Conservation (phyloP, 176 grass and related monocot genomes). For the Carex littledalei region DNA sequence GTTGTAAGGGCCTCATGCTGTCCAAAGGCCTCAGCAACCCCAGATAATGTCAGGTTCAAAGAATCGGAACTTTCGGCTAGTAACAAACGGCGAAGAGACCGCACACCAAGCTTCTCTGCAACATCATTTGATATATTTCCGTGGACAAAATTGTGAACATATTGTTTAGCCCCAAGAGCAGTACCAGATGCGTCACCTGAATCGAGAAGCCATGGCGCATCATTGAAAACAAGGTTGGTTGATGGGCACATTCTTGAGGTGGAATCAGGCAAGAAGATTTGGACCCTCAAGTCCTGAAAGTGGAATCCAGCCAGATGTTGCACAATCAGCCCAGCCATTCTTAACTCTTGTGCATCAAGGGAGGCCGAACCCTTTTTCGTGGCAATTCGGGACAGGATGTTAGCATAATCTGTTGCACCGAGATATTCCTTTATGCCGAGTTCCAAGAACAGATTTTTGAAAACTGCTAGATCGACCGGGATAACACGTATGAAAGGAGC, state of each 20-base stretch:
- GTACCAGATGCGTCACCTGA: slow-evolving; percentile 46
- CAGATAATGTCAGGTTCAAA: slow-evolving; percentile 95
- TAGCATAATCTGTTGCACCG: slow-evolving; percentile 67
- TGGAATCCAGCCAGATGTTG: slow-evolving; percentile 81
- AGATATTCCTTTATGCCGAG: slow-evolving; percentile 86
- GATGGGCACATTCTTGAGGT: slow-evolving; percentile 78
- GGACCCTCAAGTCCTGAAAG: slow-evolving; percentile 70
- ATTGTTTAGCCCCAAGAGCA: slow-evolving; percentile 45
- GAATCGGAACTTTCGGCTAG: slow-evolving; percentile 99
- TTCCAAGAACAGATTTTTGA: slow-evolving; percentile 87
- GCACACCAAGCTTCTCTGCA: slow-evolving; percentile 84
- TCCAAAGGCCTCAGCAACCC: slow-evolving; percentile 93
- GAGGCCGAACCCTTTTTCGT: slow-evolving; percentile 56
- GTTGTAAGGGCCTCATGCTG: slow-evolving; percentile 98
- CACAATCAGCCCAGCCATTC: slow-evolving; percentile 70
- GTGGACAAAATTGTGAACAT: slow-evolving; percentile 95
- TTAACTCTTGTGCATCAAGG: slow-evolving; percentile 68
- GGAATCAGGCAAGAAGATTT: slow-evolving; percentile 90
- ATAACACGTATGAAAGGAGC: slow-evolving; percentile 91
- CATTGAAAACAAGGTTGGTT: slow-evolving; percentile 91
- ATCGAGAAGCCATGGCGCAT: slow-evolving; percentile 92
- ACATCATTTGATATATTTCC: slow-evolving; percentile 96
- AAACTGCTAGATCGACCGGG: slow-evolving; percentile 93
- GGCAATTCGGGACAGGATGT: slow-evolving; percentile 83
- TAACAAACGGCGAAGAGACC: slow-evolving; percentile 86